Percentiles rank a stretch among this genome's conserved stretches.
phyloP scores from a whole-genome alignment of 2,329 filamentous ascomycete genomes.

The Hysterium pulicare region DNA sequence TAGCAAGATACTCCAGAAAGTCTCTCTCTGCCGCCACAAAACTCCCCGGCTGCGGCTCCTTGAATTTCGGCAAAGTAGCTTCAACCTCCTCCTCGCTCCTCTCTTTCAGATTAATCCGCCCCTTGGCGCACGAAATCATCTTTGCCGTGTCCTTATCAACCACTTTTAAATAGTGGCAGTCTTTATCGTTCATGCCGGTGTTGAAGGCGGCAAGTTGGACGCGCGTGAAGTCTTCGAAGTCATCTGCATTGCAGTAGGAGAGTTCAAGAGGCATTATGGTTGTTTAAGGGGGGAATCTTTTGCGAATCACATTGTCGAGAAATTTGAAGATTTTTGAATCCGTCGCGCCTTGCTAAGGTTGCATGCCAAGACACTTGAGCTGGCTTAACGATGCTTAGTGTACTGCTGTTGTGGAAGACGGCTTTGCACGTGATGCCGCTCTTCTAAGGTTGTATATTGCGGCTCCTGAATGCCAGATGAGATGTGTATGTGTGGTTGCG shows the following conservation, averaged over 20 bases:
- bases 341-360: no score
- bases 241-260: slow-evolving; percentile 20
- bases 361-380: no score
- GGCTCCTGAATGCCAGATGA: no score
- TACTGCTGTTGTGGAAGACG: no score
- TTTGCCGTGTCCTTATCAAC: slow-evolving; percentile 30
- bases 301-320: no score
- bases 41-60: slow-evolving; percentile 21
- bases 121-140: slow-evolving; percentile 35
- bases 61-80: slow-evolving; percentile 19
- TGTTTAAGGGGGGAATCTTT: not conserved
- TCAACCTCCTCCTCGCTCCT: slow-evolving; percentile 30
- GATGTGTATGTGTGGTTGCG: no score
- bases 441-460: no score
- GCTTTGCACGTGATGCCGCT: no score
- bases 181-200: slow-evolving; percentile 26
- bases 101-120: slow-evolving; percentile 33
- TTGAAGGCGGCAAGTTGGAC: slow-evolving; percentile 30
- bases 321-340: no score
- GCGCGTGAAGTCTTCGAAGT: slow-evolving; percentile 25
- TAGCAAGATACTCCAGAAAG: slow-evolving; percentile 25
- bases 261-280: slow-evolving; percentile 34
- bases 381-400: no score
- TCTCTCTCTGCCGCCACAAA: slow-evolving; percentile 17
- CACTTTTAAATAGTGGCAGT: slow-evolving; percentile 29